Evolutionary conservation across 345 rosid species (phyloP), one percentile per base, ranked within the genome.

Genomic region (Salix brachista): DNA sequence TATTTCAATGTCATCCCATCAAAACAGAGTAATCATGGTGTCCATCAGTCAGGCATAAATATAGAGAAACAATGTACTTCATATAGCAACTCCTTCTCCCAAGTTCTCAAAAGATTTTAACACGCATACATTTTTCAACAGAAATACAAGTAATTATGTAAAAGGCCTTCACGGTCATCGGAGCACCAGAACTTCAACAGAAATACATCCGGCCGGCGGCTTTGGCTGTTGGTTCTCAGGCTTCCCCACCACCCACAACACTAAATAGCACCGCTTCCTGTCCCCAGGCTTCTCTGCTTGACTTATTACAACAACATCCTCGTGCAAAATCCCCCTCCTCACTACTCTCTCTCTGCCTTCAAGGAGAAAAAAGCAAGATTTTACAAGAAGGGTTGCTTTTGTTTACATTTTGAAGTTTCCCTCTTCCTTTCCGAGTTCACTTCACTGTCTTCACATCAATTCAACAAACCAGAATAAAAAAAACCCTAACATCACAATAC

Each of bases 111-210:
- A 54, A 7, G 60, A 54, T 21, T 6, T 2, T 23, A 54, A 2
- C 60, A 19, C 8, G 58, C 36, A 0, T 34, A 34, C 36, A 36
- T 36, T 36, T 32, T 32, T 34, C 36, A 34, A 0, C 36, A 34
- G 36, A 34, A 34, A 4, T 4, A 34, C 36, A 34, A 34, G 36
- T 34, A 0, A 32, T 32, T 32, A 52, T 52, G 60, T 54, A 54
- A 54, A 42, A 89, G 87, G 77, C 89, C 91, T 73, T 79, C 84
- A 37, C 90, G 81, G 54, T 85, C 84, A 39, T 71, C 82, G 65
- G 86, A 87, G 74, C 92, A 91, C 92, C 94, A 91, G 80, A 91
- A 89, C 83, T 87, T 89, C 75, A 91, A 77, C 37, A 88, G 89
- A 65, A 87, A 91, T 56, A 91, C 91, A 67, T 84, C 86, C 1